A percentile compares a stretch with the other conserved stretches of the same genome.
Conservation (phyloP, 176 grass and related monocot species). For the Zoysia japonica region DNA sequence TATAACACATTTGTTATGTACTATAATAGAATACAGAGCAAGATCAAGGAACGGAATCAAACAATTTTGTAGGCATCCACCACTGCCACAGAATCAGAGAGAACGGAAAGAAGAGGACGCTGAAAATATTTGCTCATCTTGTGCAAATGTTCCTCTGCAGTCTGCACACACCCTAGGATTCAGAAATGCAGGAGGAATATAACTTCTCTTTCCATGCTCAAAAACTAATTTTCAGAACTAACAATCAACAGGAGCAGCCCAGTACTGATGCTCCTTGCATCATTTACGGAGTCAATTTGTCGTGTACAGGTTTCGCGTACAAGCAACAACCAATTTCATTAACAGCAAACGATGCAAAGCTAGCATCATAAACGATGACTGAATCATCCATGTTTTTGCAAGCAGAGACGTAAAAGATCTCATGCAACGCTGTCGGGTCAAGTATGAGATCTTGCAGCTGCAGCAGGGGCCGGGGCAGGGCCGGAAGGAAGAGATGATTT, state of each 20-base stretch:
- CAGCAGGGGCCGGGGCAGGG: neutral
- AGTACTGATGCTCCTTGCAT: slow-evolving; percentile 24
- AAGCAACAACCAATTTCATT: slow-evolving; percentile 23
- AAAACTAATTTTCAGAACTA: slow-evolving; percentile 44
- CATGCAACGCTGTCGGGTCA: slow-evolving; percentile 26
- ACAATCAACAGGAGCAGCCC: slow-evolving; percentile 20
- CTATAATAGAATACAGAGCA: neutral
- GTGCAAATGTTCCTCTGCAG: neutral
- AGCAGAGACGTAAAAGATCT: slow-evolving; percentile 22
- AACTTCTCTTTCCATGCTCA: slow-evolving; percentile 15
- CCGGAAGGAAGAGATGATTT: neutral
- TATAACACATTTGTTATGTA: slow-evolving; percentile 35
- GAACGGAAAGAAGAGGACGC: neutral
- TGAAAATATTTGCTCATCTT: neutral
- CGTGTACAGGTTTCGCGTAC: slow-evolving; percentile 37
- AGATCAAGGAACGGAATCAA: neutral
- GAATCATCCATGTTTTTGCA: slow-evolving; percentile 34
- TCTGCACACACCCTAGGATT: slow-evolving; percentile 1
- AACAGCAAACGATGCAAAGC: neutral
- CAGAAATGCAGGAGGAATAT: neutral
- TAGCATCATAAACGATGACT: slow-evolving; percentile 9
- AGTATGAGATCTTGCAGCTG: neutral
- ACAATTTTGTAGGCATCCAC: neutral
- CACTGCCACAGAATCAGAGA: neutral
- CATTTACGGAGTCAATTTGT: slow-evolving; percentile 29